phyloP scores from a whole-genome alignment of 2,329 filamentous ascomycete species.

The Bipolaris victoriae region DNA sequence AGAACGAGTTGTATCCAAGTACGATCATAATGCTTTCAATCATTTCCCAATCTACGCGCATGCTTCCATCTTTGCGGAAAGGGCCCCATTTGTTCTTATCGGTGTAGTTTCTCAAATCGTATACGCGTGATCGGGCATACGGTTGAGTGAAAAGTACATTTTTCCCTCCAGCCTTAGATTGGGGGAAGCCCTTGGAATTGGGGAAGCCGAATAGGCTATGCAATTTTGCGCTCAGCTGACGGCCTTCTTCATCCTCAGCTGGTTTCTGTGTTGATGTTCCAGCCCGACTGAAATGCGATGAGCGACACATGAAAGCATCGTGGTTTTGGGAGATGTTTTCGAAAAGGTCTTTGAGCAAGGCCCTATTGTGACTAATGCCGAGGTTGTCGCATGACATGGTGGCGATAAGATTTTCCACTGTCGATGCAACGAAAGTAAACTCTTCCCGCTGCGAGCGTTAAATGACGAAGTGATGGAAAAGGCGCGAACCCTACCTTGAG shows the following conservation, averaged over 20 bases:
- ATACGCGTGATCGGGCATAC: constrained; percentile 72
- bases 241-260: constrained; percentile 52
- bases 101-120: constrained; percentile 74
- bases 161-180: constrained; percentile 46
- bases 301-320: constrained; percentile 67
- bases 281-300: constrained; percentile 62
- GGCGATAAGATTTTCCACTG: constrained; percentile 49
- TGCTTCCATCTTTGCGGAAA: constrained; percentile 68
- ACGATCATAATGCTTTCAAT: constrained; percentile 76
- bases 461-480: background rate
- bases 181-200: constrained; percentile 58
- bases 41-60: constrained; percentile 78
- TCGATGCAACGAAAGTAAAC: constrained; percentile 47
- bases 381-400: constrained; percentile 48
- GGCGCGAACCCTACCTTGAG: constrained; percentile 45
- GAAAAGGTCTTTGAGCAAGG: constrained; percentile 50
- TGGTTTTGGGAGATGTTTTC: constrained; percentile 57
- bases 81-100: constrained; percentile 70
- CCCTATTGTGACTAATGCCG: constrained; percentile 55
- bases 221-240: constrained; percentile 72
- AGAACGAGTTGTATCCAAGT: constrained; percentile 63
- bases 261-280: constrained; percentile 52
- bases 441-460: constrained; percentile 32
- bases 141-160: constrained; percentile 56
- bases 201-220: constrained; percentile 70